phyloP scores from a whole-genome alignment of 169 alveolate species.

The Cryptosporidium tyzzeri region DNA sequence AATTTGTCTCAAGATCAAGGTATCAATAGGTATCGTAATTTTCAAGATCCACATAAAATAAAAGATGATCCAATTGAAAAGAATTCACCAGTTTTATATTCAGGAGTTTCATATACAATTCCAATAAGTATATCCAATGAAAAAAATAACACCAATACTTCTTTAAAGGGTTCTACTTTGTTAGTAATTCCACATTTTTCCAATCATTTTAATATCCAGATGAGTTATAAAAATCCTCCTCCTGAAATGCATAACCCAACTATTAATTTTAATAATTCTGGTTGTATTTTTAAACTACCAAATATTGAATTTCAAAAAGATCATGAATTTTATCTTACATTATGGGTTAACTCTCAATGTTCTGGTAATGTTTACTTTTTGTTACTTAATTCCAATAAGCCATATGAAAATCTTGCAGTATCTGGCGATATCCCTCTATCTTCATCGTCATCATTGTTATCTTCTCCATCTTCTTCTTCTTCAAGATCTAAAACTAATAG shows the following conservation, averaged over 20 bases:
- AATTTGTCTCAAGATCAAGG: background rate
- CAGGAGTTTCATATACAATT: conserved; percentile 30
- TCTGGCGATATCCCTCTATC: background rate
- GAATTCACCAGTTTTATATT: background rate
- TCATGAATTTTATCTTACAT: conserved; percentile 22
- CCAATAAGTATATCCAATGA: conserved; percentile 27
- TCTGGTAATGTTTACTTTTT: conserved; percentile 35
- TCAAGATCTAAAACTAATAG: conserved; percentile 13
- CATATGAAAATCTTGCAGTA: background rate
- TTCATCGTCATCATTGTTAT: background rate
- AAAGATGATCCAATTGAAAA: too few species aligned
- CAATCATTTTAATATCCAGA: background rate
- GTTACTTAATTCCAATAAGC: conserved; percentile 7
- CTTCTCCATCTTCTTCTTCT: background rate
- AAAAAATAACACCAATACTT: background rate
- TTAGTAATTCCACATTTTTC: conserved; percentile 35
- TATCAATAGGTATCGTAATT: background rate
- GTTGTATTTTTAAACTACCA: conserved; percentile 1
- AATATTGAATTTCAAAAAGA: background rate
- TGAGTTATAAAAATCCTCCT: background rate
- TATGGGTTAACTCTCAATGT: conserved; percentile 73
- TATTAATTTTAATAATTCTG: background rate
- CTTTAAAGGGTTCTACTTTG: background rate
- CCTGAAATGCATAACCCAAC: background rate
- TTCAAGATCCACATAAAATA: background rate